These are phyloP conservation scores for Phialophora chinensis DNA, from an alignment of 2,329 filamentous ascomycete genomes.

Conservation along the genomic window DNA sequence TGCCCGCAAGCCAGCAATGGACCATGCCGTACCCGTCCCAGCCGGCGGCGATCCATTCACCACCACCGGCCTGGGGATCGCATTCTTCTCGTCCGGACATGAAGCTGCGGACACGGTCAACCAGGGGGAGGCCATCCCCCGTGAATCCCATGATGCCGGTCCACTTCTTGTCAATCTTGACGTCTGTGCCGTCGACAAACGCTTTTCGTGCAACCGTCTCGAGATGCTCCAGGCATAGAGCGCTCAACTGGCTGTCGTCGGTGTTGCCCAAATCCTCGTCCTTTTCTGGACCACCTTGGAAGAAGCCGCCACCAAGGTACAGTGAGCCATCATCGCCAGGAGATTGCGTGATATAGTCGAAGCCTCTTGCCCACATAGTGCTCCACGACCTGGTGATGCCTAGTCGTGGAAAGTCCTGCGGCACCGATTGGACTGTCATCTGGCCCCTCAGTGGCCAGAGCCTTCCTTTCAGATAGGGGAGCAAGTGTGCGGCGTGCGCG, in stretches of 20 bases:
- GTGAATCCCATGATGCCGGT: constrained; percentile 45
- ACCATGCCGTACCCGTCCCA: constrained; percentile 45
- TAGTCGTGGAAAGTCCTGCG: constrained; percentile 37
- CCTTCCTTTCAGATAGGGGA: constrained; percentile 48
- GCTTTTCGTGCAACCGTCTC: constrained; percentile 23
- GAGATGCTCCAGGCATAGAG: constrained; percentile 30
- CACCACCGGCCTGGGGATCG: constrained; percentile 26
- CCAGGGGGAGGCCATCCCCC: constrained; percentile 41
- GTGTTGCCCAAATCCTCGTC: constrained; percentile 45
- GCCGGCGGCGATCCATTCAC: constrained; percentile 44
- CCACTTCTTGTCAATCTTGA: constrained; percentile 40
- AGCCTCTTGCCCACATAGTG: constrained; percentile 31
- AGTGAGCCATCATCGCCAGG: constrained; percentile 33
- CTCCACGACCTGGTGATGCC: constrained; percentile 37
- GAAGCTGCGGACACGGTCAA: constrained; percentile 37
- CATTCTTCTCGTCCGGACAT: constrained; percentile 31
- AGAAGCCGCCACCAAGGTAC: constrained; percentile 32
- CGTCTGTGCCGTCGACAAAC: constrained; percentile 21
- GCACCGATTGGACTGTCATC: constrained; percentile 52
- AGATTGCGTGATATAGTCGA: constrained; percentile 37
- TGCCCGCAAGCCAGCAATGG: constrained; percentile 42
- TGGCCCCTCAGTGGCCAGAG: constrained; percentile 50
- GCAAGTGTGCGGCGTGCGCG: constrained; percentile 49
- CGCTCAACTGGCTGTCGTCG: constrained; percentile 43
- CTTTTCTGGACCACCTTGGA: constrained; percentile 43